Conservation (phyloP, 768 basidiomycete genomes). For the Candolleomyces efflorescens region DNA sequence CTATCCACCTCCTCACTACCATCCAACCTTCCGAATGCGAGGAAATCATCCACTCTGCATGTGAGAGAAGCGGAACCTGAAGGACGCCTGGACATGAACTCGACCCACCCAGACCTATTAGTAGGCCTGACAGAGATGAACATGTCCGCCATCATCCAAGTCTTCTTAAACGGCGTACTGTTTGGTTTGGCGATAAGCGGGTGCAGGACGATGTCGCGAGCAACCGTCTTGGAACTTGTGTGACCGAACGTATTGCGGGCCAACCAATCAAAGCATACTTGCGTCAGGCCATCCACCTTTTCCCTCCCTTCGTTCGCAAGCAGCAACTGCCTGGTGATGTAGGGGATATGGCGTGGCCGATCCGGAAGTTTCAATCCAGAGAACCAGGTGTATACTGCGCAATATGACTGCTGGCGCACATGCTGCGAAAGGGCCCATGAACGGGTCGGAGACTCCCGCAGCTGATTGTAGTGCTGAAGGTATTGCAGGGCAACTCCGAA, state of each 20-base stretch:
- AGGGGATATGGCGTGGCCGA: conserved; percentile 74
- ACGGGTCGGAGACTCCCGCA: conserved; percentile 49
- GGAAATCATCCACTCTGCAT: conserved; percentile 59
- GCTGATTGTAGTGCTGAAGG: conserved; percentile 82
- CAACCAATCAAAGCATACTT: conserved; percentile 98
- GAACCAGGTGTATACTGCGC: conserved; percentile 94
- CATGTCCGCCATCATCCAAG: conserved; percentile 84
- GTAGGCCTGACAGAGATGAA: conserved; percentile 79
- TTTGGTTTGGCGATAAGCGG: conserved; percentile 36
- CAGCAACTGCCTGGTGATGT: conserved; percentile 82
- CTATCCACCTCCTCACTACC: conserved; percentile 49
- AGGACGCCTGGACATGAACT: conserved; percentile 77
- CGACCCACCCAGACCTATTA: conserved; percentile 79
- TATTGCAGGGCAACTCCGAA: conserved; percentile 94
- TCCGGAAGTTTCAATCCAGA: conserved; percentile 80
- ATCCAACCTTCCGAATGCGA: not conserved
- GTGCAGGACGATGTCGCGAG: conserved; percentile 76
- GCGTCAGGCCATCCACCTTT: conserved; percentile 82
- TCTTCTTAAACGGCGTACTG: conserved; percentile 45
- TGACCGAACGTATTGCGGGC: conserved; percentile 92
- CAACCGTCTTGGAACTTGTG: conserved; percentile 76
- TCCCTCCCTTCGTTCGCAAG: conserved; percentile 76
- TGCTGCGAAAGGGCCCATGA: conserved; percentile 91
- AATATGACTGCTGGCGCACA: conserved; percentile 85
- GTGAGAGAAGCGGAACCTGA: conserved; percentile 86